Percentiles rank a stretch among this genome's conserved stretches.
Conservation (phyloP, 345 rosid genomes). For the Corchorus olitorius region DNA sequence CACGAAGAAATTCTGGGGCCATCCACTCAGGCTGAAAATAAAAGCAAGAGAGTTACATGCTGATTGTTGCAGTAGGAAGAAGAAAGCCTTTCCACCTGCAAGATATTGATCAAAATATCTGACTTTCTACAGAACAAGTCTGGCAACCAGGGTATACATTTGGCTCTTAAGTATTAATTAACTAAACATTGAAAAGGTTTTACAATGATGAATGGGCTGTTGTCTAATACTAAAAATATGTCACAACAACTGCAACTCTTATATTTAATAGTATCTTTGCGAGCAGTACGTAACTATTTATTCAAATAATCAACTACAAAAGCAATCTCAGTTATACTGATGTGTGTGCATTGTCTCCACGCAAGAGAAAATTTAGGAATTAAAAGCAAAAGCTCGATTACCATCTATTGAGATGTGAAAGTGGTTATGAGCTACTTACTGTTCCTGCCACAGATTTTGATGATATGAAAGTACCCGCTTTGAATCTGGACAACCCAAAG, state of each 20-base stretch:
- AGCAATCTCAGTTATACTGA: background rate
- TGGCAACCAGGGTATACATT: background rate
- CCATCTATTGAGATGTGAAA: background rate
- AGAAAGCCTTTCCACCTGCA: conserved; percentile 33
- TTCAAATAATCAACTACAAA: background rate
- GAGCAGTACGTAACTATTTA: background rate
- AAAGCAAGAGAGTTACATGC: conserved; percentile 46
- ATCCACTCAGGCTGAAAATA: conserved; percentile 97
- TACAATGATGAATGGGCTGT: background rate
- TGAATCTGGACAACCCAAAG: conserved; percentile 95
- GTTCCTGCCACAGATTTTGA: conserved; percentile 99
- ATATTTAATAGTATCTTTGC: background rate
- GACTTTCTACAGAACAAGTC: conserved; percentile 22
- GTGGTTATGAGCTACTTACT: conserved; percentile 47
- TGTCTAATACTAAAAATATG: background rate
- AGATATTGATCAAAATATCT: conserved; percentile 25
- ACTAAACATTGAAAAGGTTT: background rate
- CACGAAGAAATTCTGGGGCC: conserved; percentile 99
- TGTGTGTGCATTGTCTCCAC: background rate
- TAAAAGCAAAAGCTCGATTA: conserved; percentile 18
- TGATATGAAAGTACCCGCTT: conserved; percentile 82
- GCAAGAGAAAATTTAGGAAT: background rate
- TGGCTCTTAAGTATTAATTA: background rate
- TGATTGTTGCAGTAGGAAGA: conserved; percentile 38
- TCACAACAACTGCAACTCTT: background rate